These are phyloP conservation scores for Caryopteris hybrid DNA, from an alignment of 305 asterid species.

Conservation along the genomic window DNA sequence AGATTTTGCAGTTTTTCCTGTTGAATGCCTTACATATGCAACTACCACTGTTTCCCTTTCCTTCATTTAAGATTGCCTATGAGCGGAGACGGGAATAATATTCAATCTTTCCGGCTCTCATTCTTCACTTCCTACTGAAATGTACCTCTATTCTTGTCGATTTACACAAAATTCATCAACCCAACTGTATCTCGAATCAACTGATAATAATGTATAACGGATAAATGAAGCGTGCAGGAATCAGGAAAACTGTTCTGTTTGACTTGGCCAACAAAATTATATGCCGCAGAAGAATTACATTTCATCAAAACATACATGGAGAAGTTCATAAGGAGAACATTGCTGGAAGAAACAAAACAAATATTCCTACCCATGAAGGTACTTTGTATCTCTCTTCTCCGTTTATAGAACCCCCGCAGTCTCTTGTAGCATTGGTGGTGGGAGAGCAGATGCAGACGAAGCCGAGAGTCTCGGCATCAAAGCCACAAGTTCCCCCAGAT, in stretches of 20 bases:
- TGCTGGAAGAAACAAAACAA: slow-evolving; percentile 20
- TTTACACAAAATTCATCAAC: not conserved
- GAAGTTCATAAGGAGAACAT: slow-evolving; percentile 9
- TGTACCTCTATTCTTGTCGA: not conserved
- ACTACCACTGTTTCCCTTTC: not conserved
- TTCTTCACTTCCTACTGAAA: not conserved
- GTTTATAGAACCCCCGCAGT: slow-evolving; percentile 42
- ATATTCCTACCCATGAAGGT: slow-evolving; percentile 19
- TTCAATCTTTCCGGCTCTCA: too few species aligned
- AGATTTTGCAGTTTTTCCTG: not conserved
- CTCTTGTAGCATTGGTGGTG: slow-evolving; percentile 53
- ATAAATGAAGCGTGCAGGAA: too few species aligned
- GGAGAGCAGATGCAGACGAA: slow-evolving; percentile 63
- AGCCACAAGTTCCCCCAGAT: slow-evolving; percentile 82
- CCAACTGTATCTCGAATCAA: not conserved
- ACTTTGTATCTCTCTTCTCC: slow-evolving; percentile 21
- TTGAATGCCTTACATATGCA: not conserved
- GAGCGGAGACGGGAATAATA: too few species aligned
- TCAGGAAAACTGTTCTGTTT: not conserved
- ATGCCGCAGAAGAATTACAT: not conserved
- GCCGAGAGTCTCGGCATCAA: slow-evolving; percentile 72
- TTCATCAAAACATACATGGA: not conserved
- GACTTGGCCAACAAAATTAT: not conserved
- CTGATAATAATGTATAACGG: too few species aligned
- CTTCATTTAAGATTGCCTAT: too few species aligned